Conservation (phyloP, 108 stramenopile genomes). For the Ochromonas danica region DNA sequence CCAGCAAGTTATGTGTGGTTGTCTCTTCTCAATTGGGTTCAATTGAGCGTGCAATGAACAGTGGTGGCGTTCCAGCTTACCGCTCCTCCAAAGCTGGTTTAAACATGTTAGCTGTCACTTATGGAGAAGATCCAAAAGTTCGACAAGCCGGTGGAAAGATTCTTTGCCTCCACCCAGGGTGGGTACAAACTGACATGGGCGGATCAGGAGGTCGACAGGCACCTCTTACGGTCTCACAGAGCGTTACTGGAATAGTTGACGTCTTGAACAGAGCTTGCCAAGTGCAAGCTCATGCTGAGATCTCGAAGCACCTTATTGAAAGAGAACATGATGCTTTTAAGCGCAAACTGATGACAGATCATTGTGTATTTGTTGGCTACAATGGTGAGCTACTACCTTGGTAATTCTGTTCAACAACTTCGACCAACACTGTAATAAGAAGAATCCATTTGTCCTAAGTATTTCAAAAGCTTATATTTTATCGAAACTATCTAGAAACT, state of each 20-base stretch:
- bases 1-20: neutral
- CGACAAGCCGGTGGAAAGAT: neutral
- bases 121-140: neutral
- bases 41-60: neutral
- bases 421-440: no score
- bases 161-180: neutral
- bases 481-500: no score
- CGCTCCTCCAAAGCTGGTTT: constrained; percentile 2
- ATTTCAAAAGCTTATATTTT: no score
- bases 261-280: no score
- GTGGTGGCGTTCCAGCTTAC: neutral
- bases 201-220: neutral
- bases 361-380: no score
- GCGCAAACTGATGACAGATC: no score
- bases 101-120: neutral
- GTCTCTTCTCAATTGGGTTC: neutral
- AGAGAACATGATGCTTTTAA: no score
- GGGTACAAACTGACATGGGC: constrained; percentile 24
- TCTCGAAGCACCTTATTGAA: no score
- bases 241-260: neutral
- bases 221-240: neutral
- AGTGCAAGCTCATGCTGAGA: no score
- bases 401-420: no score
- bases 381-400: no score
- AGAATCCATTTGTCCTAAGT: no score